Percentiles rank a stretch among this genome's conserved stretches.
phyloP scores from a whole-genome alignment of 2,329 filamentous ascomycete species.

The Sclerotiophoma versabilis region DNA sequence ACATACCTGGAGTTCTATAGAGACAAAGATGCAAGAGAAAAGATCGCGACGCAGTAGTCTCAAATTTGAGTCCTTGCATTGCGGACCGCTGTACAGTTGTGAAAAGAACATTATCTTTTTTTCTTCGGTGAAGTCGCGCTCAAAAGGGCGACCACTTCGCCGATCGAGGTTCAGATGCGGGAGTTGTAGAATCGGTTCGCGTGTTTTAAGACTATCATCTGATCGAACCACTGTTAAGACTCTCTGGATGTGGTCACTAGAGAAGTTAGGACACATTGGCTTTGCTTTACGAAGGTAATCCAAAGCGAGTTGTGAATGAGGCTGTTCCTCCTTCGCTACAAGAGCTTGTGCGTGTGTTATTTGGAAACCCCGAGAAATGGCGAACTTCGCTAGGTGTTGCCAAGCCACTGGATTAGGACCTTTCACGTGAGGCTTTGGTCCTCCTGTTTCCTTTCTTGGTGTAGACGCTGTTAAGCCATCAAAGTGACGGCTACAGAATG shows the following conservation, averaged over 20 bases:
- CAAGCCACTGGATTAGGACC: conserved; percentile 21
- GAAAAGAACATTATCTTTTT: conserved; percentile 18
- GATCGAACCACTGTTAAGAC: conserved; percentile 10
- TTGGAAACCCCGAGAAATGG: conserved; percentile 6
- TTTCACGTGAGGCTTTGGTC: conserved; percentile 13
- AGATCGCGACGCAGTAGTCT: conserved; percentile 13
- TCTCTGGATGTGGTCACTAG: conserved; percentile 3
- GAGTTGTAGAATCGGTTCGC: not conserved
- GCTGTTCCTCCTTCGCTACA: conserved; percentile 7
- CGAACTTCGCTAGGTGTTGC: conserved; percentile 17
- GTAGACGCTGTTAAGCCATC: conserved; percentile 14
- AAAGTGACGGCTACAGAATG: conserved; percentile 21
- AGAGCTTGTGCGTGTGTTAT: conserved; percentile 13
- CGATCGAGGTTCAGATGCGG: conserved; percentile 1
- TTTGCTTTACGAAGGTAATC: conserved; percentile 23
- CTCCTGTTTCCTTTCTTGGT: conserved; percentile 18
- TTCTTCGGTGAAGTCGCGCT: conserved; percentile 14
- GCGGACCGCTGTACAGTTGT: conserved; percentile 9
- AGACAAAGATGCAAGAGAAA: conserved; percentile 18
- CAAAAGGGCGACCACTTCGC: conserved; percentile 13
- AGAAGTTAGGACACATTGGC: conserved; percentile 12
- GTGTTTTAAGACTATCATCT: conserved; percentile 1
- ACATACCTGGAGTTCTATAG: conserved; percentile 6
- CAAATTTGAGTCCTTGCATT: conserved; percentile 2
- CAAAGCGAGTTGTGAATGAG: conserved; percentile 14